Percentiles rank a stretch among this genome's conserved stretches.
phyloP scores from a whole-genome alignment of 495 filamentous ascomycete genomes.

The Trichoderma virens region DNA sequence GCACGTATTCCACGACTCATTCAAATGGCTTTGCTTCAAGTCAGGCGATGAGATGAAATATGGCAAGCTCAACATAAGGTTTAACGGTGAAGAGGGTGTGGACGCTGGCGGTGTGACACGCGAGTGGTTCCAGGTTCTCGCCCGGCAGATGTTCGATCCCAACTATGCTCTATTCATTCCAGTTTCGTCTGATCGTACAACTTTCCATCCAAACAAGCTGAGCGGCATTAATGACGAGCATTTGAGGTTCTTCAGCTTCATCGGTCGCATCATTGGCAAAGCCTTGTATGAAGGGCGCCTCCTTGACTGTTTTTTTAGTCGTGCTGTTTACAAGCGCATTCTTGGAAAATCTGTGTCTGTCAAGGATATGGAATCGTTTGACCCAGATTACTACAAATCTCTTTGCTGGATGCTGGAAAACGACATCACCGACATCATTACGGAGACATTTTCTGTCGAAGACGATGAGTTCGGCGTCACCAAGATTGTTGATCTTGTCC shows the following conservation, averaged over 20 bases:
- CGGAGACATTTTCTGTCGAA: slow-evolving; percentile 93
- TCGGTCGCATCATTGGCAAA: slow-evolving; percentile 96
- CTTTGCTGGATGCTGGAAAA: slow-evolving; percentile 97
- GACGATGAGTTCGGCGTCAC: slow-evolving; percentile 87
- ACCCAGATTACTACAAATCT: slow-evolving; percentile 99
- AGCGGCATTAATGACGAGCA: slow-evolving; percentile 94
- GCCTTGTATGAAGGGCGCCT: slow-evolving; percentile 94
- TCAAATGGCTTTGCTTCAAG: slow-evolving; percentile 94
- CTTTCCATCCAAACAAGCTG: slow-evolving; percentile 93
- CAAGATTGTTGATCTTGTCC: slow-evolving; percentile 77
- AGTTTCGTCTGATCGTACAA: slow-evolving; percentile 95
- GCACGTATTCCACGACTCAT: slow-evolving; percentile 96
- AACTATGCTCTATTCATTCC: slow-evolving; percentile 95
- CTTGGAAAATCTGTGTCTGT: slow-evolving; percentile 89
- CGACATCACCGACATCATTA: slow-evolving; percentile 97
- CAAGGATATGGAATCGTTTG: slow-evolving; percentile 99
- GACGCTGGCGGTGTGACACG: slow-evolving; percentile 96
- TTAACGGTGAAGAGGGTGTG: slow-evolving; percentile 95
- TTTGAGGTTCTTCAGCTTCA: slow-evolving; percentile 98
- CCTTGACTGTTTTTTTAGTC: slow-evolving; percentile 97
- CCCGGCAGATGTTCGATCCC: slow-evolving; percentile 97
- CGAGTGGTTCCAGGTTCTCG: slow-evolving; percentile 98
- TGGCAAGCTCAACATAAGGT: slow-evolving; percentile 94
- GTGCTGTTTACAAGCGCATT: slow-evolving; percentile 96
- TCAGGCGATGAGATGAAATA: slow-evolving; percentile 92